Percentiles rank a stretch among this genome's conserved stretches.
phyloP scores from a whole-genome alignment of 2,329 filamentous ascomycete genomes.

The Ramularia collo-cygni region DNA sequence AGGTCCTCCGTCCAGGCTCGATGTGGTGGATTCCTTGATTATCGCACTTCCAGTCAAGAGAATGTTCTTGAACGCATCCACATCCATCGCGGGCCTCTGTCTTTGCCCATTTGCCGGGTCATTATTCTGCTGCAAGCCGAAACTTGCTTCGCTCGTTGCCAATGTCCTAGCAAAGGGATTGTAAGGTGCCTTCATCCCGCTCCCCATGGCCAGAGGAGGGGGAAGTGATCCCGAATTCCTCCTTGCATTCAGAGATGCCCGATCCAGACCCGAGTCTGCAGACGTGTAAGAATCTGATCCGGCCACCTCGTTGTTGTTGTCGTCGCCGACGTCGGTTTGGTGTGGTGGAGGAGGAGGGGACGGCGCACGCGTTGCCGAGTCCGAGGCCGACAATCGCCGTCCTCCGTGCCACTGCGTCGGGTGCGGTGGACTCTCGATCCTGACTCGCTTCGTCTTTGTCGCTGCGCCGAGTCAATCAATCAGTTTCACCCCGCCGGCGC shows the following conservation, averaged over 20 bases:
- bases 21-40: constrained; percentile 16
- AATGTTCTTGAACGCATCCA: constrained; percentile 68
- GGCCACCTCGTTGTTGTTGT: constrained; percentile 16
- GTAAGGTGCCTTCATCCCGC: constrained; percentile 21
- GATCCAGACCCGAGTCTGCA: constrained; percentile 17
- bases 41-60: constrained; percentile 61
- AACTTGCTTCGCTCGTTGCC: constrained; percentile 23
- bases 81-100: constrained; percentile 50
- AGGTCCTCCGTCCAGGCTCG: no score
- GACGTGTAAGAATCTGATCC: constrained; percentile 17
- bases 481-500: constrained; percentile 2
- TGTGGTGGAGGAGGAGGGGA: constrained; percentile 13
- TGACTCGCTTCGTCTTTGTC: constrained; percentile 26
- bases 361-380: constrained; percentile 10
- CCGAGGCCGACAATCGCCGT: constrained; percentile 10
- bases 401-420: constrained; percentile 17
- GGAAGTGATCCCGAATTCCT: constrained; percentile 17
- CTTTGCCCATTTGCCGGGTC: constrained; percentile 4
- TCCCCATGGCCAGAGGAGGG: constrained; percentile 3
- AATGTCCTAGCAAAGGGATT: constrained; percentile 31
- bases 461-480: constrained; percentile 19
- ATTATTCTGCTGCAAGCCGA: constrained; percentile 8
- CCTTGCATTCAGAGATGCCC: constrained; percentile 18
- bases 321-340: constrained; percentile 11
- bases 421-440: constrained; percentile 23